A percentile compares a stretch with the other conserved stretches of the same genome.
These are phyloP conservation scores for Thyridium curvatum DNA, from an alignment of 2,329 filamentous ascomycete genomes.

Conservation along the genomic window DNA sequence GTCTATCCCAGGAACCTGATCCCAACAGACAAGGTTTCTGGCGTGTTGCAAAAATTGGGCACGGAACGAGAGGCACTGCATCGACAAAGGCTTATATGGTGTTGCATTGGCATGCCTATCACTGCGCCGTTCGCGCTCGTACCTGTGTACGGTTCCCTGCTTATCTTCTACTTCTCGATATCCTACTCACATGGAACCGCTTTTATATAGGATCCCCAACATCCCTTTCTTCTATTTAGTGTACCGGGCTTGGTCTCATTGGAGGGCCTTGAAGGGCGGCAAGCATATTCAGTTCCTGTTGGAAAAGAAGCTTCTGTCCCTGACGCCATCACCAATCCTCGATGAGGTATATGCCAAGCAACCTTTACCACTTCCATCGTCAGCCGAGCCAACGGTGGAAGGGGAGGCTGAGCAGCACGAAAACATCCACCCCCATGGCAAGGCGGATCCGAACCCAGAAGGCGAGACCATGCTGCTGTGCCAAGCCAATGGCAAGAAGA, in stretches of 20 bases:
- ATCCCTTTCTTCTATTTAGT: constrained; percentile 94
- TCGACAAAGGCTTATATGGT: constrained; percentile 71
- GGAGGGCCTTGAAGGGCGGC: constrained; percentile 77
- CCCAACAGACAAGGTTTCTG: constrained; percentile 53
- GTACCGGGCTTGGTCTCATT: constrained; percentile 89
- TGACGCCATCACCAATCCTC: constrained; percentile 60
- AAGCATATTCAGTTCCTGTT: constrained; percentile 79
- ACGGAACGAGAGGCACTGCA: constrained; percentile 78
- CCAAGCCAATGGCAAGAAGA: constrained; percentile 22
- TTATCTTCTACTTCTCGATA: neutral
- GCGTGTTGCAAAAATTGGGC: constrained; percentile 63
- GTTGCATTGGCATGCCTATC: constrained; percentile 75
- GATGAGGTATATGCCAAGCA: constrained; percentile 61
- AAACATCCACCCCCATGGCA: constrained; percentile 1
- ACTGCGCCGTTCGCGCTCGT: constrained; percentile 76
- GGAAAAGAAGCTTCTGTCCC: constrained; percentile 62
- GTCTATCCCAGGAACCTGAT: constrained; percentile 71
- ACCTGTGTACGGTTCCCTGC: constrained; percentile 61
- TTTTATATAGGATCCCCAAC: constrained; percentile 66
- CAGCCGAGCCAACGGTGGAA: constrained; percentile 14
- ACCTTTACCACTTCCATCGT: no score
- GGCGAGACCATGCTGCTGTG: constrained; percentile 36
- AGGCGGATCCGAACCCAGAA: constrained; percentile 9
- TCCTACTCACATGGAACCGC: constrained; percentile 7
- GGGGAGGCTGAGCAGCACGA: constrained; percentile 10